A percentile compares a stretch with the other conserved stretches of the same genome.
Evolutionary conservation across 2,329 filamentous ascomycete genomes (phyloP).

Genomic region (Biscogniauxia sp.): DNA sequence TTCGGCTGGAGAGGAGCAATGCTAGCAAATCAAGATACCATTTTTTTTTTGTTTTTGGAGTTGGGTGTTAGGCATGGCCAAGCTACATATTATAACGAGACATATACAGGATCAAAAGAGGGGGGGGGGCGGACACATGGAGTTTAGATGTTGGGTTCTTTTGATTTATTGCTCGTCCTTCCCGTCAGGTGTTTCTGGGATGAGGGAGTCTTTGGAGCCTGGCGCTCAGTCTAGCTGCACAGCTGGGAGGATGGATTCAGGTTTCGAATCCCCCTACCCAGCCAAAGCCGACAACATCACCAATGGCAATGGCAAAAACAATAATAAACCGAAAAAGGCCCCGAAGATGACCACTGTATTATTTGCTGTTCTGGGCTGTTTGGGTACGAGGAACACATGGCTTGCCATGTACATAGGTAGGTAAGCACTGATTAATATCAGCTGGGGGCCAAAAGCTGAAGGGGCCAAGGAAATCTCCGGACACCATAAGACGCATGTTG

Average conservation of each 20-base stretch:
- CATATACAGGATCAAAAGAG: background rate
- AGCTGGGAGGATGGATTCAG: background rate
- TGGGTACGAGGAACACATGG: background rate
- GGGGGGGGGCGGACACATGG: no score
- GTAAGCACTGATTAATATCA: background rate
- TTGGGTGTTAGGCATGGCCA: constrained; percentile 11
- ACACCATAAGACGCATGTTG: background rate
- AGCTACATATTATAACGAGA: constrained; percentile 4
- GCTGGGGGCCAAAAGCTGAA: background rate
- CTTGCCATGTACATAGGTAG: background rate
- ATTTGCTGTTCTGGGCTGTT: background rate
- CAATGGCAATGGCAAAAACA: background rate
- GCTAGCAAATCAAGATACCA: constrained; percentile 16
- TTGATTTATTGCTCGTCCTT: background rate
- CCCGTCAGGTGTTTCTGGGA: background rate
- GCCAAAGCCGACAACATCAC: background rate
- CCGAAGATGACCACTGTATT: background rate
- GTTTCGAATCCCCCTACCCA: background rate
- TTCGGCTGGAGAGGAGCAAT: constrained; percentile 6
- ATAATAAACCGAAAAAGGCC: background rate
- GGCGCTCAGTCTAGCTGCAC: background rate
- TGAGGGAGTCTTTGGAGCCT: background rate
- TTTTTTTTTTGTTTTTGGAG: constrained; percentile 10
- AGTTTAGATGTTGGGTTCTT: background rate
- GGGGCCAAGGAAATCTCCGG: background rate